A percentile compares a stretch with the other conserved stretches of the same genome.
Conservation (phyloP, 805 yeast genomes). For the Candida peoriensis region DNA sequence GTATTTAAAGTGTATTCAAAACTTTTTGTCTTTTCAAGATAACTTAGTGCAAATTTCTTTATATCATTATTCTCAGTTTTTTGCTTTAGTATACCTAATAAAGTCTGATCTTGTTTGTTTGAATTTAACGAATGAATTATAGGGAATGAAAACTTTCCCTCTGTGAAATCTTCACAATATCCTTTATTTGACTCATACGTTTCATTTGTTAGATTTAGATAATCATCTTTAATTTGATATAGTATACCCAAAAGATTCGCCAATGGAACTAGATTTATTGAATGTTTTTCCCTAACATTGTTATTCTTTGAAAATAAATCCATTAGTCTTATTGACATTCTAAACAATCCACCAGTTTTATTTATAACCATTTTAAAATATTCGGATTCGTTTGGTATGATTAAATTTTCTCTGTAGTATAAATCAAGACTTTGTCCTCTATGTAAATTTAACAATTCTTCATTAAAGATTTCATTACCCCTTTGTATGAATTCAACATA, state of each 20-base stretch:
- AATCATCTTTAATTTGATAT: slow-evolving; percentile 86
- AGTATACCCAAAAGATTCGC: slow-evolving; percentile 76
- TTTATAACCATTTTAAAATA: slow-evolving; percentile 79
- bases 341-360: slow-evolving; percentile 85
- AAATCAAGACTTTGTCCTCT: slow-evolving; percentile 88
- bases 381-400: slow-evolving; percentile 55
- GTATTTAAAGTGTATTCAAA: slow-evolving; percentile 16
- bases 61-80: slow-evolving; percentile 45
- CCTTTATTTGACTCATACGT: slow-evolving; percentile 62
- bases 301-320: slow-evolving; percentile 26
- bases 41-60: slow-evolving; percentile 46
- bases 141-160: slow-evolving; percentile 87
- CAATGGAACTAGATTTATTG: slow-evolving; percentile 42
- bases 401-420: slow-evolving; percentile 72
- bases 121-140: slow-evolving; percentile 58
- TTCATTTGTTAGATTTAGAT: slow-evolving; percentile 56
- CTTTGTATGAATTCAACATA: too few relatives aligned
- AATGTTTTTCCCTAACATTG: slow-evolving; percentile 10
- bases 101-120: slow-evolving; percentile 32
- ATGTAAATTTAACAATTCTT: slow-evolving; percentile 77
- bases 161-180: slow-evolving; percentile 78
- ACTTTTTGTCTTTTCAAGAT: slow-evolving; percentile 31
- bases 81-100: slow-evolving; percentile 46
- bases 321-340: slow-evolving; percentile 67
- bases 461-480: slow-evolving; percentile 43